Evolutionary conservation across 2,329 filamentous ascomycete species (phyloP), one percentile per base, ranked within the genome.

Genomic region (Periconia sp.): DNA sequence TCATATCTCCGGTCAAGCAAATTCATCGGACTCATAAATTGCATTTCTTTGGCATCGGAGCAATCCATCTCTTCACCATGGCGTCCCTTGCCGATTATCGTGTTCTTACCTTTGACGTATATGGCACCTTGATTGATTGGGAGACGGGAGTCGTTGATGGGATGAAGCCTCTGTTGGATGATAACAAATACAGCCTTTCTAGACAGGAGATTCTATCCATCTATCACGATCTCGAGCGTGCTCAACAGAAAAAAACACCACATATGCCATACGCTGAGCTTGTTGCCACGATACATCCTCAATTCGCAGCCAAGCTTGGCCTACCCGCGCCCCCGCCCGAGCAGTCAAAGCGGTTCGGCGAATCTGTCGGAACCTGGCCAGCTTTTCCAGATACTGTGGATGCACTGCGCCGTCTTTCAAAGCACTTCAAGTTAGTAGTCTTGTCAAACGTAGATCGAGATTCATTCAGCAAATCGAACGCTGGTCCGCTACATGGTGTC

Each of bases 91-190:
- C 61, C 21, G 60, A 71, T 39, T 79, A 75, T 63, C 70, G 69
- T 16, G 69, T 81, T 46, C 80, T 89, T 35, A 84, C 83, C 58
- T 90, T 92, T 70, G 88, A 92, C 70, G 84, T 87, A 73, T 92
- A 88, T 67, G 87, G 88, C 66, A 92, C 88, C 0, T 78, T 92
- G 3, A 82, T 92, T 47, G 86, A 92, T 73, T 90, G 86, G 87
- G 85, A 90, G 65, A 64, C 73, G n/a, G 86, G 86, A 45, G 79
- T 89, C 43, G 68, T 79, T 37, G 52, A 68, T 2, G 75, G 79
- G 3, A 75, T 90, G 1, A 61, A 75, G 17, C 75, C 80, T 0
- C 59, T 81, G 10, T 68, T 82, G 23, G 62, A 75, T 19, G 56
- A 52, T n/a, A 48, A 48, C 28, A 57, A 59, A n/a, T 33, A 53